Evolutionary conservation across 495 filamentous ascomycete species (phyloP), one percentile per base, ranked within the genome.

Genomic region (Aspergillus baeticus): DNA sequence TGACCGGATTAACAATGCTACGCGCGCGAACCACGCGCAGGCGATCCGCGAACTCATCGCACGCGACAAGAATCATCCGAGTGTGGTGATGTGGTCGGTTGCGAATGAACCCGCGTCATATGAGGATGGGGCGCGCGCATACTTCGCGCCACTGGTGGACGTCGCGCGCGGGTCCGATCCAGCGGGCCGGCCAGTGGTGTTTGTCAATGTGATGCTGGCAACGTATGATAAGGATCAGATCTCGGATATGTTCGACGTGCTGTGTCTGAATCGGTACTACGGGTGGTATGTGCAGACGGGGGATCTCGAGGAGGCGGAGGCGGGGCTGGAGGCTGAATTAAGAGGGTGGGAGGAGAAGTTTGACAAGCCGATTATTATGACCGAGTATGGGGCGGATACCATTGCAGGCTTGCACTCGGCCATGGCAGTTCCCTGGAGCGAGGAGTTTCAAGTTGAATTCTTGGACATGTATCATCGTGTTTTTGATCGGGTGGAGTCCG

Each of bases 171-270:
- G 18, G 4, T 10, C 29, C 4, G 44, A 47, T 26, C 44, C 44
- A 3, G 29, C 44, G 10, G 10, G n/a, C 7, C 44, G 44, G 3
- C 44, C 44, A 1, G 29, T 47, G 1, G 29, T 17, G 4, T 47
- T 47, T 13, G 44, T 31, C 2, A 47, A 47, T n/a, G 15, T 34
- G 3, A 26, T 23, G 26, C 44, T 18, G 26, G 44, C 44, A 8
- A 47, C 44, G 5, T 47, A 47, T 26, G 44, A 34, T 10, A 34
- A 13, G 7, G 44, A 47, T 20, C 14, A n/a, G n/a, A 47, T 47
- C 44, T 47, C 44, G n/a, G 44, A 47, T 31, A 5, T 47, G n/a
- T 47, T 47, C 29, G 44, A 47, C 8, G 44, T 47, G 13, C 44
- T 47, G 23, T 47, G 44, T 20, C 44, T 47, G 44, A 47, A 47